These are phyloP conservation scores for Candida oleophila DNA, from an alignment of 805 yeast genomes.

Conservation along the genomic window DNA sequence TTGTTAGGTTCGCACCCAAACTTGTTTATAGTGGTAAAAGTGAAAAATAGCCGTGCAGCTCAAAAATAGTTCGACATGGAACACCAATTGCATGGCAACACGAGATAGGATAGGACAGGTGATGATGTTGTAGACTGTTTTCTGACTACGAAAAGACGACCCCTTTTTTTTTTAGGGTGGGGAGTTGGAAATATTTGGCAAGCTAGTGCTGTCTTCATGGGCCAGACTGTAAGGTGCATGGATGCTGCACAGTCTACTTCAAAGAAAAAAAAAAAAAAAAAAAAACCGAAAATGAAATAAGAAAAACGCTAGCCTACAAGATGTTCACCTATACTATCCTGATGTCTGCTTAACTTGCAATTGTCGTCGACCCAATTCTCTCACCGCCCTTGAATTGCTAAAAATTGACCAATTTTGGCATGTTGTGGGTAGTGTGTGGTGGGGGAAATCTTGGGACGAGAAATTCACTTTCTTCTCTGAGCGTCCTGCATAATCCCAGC, in stretches of 20 bases:
- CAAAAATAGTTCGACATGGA: not conserved
- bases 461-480: not conserved
- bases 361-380: not conserved
- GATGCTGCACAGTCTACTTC: too few relatives aligned
- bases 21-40: not conserved
- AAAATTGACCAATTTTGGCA: not conserved
- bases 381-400: not conserved
- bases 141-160: not conserved
- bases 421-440: not conserved
- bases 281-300: too few relatives aligned
- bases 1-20: conserved; percentile 1
- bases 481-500: not conserved
- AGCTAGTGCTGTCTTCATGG: too few relatives aligned
- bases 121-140: not conserved
- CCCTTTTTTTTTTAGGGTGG: not conserved
- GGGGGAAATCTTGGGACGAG: not conserved
- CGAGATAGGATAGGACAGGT: not conserved
- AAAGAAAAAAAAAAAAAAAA: too few relatives aligned
- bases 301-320: too few relatives aligned
- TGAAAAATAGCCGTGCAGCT: conserved; percentile 1
- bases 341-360: too few relatives aligned
- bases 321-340: not conserved
- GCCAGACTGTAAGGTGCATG: too few relatives aligned
- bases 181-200: too few relatives aligned
- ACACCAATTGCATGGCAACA: not conserved